Percentiles rank a stretch among this genome's conserved stretches.
phyloP scores from a whole-genome alignment of 441 rosid genomes.

The Arabidopsis lyrata region DNA sequence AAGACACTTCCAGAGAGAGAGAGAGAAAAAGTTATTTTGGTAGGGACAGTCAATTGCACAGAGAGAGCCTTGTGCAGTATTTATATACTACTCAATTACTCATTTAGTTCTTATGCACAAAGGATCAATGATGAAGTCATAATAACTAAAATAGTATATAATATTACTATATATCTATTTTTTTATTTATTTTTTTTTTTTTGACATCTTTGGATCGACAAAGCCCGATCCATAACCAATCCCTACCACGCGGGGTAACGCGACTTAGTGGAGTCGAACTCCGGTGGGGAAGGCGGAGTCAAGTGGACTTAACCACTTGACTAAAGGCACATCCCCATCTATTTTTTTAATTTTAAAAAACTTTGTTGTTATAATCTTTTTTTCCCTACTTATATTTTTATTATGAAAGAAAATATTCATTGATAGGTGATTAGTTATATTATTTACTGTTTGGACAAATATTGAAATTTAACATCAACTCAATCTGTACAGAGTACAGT shows the following conservation, averaged over 20 bases:
- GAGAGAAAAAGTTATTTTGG: slow-evolving; percentile 27
- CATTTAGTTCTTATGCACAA: slow-evolving; percentile 43
- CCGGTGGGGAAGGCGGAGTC: too few relatives aligned
- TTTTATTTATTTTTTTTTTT: too few relatives aligned
- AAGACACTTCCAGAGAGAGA: neutral
- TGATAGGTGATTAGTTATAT: neutral
- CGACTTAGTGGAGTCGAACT: too few relatives aligned
- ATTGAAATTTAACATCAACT: slow-evolving; percentile 7
- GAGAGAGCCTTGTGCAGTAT: slow-evolving; percentile 57
- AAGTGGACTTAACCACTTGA: too few relatives aligned
- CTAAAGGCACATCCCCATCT: too few relatives aligned
- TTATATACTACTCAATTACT: slow-evolving; percentile 63
- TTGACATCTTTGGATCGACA: too few relatives aligned
- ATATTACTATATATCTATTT: too few relatives aligned
- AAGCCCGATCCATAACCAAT: too few relatives aligned
- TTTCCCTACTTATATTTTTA: neutral
- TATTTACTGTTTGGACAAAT: neutral
- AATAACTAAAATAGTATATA: slow-evolving; percentile 20
- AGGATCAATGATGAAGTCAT: slow-evolving; percentile 44
- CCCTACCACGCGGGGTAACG: too few relatives aligned
- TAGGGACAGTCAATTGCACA: slow-evolving; percentile 59
- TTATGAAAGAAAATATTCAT: neutral
- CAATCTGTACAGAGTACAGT: slow-evolving; percentile 24
- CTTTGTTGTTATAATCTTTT: neutral
- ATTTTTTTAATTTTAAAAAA: too few relatives aligned